These are phyloP conservation scores for Euclidium syriacum DNA, from an alignment of 345 rosid genomes.

Conservation along the genomic window DNA sequence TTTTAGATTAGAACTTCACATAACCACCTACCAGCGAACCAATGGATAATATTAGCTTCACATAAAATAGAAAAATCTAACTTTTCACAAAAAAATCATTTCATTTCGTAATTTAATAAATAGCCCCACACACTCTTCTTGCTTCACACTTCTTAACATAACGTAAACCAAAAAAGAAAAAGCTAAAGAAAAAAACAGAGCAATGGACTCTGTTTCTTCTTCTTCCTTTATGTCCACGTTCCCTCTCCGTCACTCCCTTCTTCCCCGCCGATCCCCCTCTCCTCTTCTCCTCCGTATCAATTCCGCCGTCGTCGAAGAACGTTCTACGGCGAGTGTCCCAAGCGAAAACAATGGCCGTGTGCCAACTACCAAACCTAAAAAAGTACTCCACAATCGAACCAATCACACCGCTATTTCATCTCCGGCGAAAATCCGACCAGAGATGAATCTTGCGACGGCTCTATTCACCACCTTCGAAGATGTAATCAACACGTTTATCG, in stretches of 20 bases:
- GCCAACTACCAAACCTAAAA: slow-evolving; percentile 3
- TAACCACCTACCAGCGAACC: slow-evolving; percentile 6
- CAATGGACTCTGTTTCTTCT: slow-evolving; percentile 35
- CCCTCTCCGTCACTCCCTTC: slow-evolving; percentile 12
- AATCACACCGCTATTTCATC: neutral
- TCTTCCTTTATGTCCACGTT: slow-evolving; percentile 23
- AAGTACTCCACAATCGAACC: neutral
- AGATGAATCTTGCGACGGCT: slow-evolving; percentile 4
- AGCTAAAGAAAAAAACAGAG: neutral
- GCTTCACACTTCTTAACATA: slow-evolving; percentile 6
- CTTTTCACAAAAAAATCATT: neutral
- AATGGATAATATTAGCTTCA: neutral
- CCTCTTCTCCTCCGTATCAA: slow-evolving; percentile 19
- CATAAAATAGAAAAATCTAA: neutral
- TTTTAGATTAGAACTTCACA: slow-evolving; percentile 1
- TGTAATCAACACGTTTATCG: slow-evolving; percentile 34
- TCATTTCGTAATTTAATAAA: slow-evolving; percentile 1
- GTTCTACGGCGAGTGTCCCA: neutral
- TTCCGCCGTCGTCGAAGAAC: slow-evolving; percentile 29
- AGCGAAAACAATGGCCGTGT: slow-evolving; percentile 9
- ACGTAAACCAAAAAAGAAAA: neutral
- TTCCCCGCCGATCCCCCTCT: slow-evolving; percentile 5
- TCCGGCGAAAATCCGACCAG: slow-evolving; percentile 8
- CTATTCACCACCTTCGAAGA: slow-evolving; percentile 28
- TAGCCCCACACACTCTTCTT: slow-evolving; percentile 22